Conservation (phyloP, 306 rosid genomes). For the Ceratonia siliqua region DNA sequence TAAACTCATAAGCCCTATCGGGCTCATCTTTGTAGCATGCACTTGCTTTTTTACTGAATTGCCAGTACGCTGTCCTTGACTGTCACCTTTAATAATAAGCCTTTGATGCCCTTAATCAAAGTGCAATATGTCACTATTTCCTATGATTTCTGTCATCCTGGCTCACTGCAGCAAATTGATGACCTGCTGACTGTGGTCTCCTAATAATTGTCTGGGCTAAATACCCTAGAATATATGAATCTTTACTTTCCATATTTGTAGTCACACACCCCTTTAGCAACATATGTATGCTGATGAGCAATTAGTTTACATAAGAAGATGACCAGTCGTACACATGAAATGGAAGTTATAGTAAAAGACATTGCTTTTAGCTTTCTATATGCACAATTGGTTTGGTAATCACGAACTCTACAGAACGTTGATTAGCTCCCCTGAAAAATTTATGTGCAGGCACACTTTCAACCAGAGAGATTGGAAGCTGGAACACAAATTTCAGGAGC, state of each 20-base stretch:
- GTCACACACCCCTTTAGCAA: neutral
- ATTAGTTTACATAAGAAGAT: neutral
- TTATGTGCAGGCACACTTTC: constrained; percentile 8
- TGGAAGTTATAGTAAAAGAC: neutral
- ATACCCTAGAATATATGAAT: constrained; percentile 12
- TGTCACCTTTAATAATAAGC: constrained; percentile 20
- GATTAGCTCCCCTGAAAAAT: neutral
- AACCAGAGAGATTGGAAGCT: constrained; percentile 19
- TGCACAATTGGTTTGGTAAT: neutral
- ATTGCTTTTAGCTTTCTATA: neutral
- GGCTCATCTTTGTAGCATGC: neutral
- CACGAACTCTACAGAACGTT: neutral
- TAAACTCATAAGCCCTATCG: neutral
- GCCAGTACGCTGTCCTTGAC: neutral
- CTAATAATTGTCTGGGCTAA: neutral
- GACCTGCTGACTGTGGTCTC: constrained; percentile 3
- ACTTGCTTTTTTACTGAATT: neutral
- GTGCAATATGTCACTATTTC: constrained; percentile 25
- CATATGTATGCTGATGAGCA: neutral
- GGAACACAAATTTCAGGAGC: neutral
- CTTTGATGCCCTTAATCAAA: constrained; percentile 26
- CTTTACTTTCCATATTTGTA: neutral
- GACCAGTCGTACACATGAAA: neutral
- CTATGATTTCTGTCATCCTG: constrained; percentile 6
- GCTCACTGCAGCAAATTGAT: constrained; percentile 27